These are phyloP conservation scores for Vitellaria paradoxa DNA, from an alignment of 179 eudicot genomes.

Conservation along the genomic window DNA sequence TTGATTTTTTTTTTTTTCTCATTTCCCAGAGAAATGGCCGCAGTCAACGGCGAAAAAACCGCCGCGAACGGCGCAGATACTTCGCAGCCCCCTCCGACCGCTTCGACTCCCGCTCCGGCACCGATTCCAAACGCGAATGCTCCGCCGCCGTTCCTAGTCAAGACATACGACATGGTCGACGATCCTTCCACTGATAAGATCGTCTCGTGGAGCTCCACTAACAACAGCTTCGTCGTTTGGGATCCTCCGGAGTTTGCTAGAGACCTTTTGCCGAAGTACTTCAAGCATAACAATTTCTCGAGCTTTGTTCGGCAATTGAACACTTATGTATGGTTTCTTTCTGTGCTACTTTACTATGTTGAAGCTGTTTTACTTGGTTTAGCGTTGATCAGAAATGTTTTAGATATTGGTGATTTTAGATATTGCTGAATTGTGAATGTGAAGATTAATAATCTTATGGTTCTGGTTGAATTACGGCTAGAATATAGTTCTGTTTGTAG, in stretches of 20 bases:
- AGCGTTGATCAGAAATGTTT: too few relatives aligned
- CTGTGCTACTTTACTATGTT: not conserved
- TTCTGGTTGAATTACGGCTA: not conserved
- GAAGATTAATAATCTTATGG: not conserved
- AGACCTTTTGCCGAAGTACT: constrained; percentile 74
- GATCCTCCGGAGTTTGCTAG: constrained; percentile 69
- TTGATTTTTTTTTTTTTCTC: not conserved
- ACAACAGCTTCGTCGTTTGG: constrained; percentile 86
- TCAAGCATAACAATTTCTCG: constrained; percentile 81
- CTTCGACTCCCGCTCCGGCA: constrained; percentile 24
- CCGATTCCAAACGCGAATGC: constrained; percentile 45
- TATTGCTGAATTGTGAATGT: not conserved
- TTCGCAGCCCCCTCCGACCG: constrained; percentile 2
- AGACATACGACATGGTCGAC: constrained; percentile 85
- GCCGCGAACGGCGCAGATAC: constrained; percentile 14
- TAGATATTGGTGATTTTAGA: not conserved
- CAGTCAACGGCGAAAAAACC: not conserved
- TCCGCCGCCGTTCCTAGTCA: constrained; percentile 78
- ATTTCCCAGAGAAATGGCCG: constrained; percentile 7
- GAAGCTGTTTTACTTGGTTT: not conserved
- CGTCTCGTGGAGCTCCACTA: constrained; percentile 72
- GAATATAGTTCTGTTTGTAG: not conserved
- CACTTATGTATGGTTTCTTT: constrained; percentile 56
- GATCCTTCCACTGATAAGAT: constrained; percentile 63
- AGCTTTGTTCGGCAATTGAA: constrained; percentile 82